Evolutionary conservation across 2,329 filamentous ascomycete genomes (phyloP).

Genomic region (Mycosphaerella arachidis): DNA sequence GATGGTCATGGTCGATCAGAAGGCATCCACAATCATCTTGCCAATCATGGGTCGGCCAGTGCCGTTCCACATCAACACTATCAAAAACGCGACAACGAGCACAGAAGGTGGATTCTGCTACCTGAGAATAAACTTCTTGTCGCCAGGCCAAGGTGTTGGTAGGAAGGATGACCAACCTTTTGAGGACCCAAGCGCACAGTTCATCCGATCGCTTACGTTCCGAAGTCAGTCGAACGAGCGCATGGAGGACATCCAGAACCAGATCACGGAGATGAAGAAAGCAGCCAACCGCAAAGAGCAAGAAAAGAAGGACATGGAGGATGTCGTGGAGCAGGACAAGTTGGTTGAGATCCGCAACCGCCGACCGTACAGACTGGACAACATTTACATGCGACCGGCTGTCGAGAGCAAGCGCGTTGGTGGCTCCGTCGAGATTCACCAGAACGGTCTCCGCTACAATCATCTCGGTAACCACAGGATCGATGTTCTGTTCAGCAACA

Average conservation of each 20-base stretch:
- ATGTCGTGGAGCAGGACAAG: slow-evolving; percentile 98
- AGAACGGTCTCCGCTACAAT: slow-evolving; percentile 93
- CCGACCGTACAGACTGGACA: slow-evolving; percentile 81
- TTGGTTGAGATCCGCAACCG: slow-evolving; percentile 91
- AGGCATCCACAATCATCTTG: slow-evolving; percentile 83
- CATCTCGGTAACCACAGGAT: slow-evolving; percentile 80
- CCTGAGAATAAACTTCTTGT: slow-evolving; percentile 93
- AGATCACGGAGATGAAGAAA: slow-evolving; percentile 95
- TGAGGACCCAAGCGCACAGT: slow-evolving; percentile 92
- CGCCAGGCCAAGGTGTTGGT: slow-evolving; percentile 93
- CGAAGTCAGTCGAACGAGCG: slow-evolving; percentile 83
- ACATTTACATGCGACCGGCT: slow-evolving; percentile 91
- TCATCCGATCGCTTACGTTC: slow-evolving; percentile 92
- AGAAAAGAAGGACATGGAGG: slow-evolving; percentile 99
- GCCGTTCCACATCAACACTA: slow-evolving; percentile 95
- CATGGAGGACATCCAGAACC: slow-evolving; percentile 83
- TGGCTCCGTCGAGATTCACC: slow-evolving; percentile 93
- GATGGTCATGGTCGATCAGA: slow-evolving; percentile 83
- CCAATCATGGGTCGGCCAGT: slow-evolving; percentile 97
- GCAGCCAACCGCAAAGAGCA: slow-evolving; percentile 88
- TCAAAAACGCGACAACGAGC: slow-evolving; percentile 98
- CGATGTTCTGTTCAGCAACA: slow-evolving; percentile 94
- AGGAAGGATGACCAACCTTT: slow-evolving; percentile 97
- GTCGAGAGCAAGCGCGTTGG: slow-evolving; percentile 96
- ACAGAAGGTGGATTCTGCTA: slow-evolving; percentile 93